A percentile compares a stretch with the other conserved stretches of the same genome.
These are phyloP conservation scores for Candida rishiriensis DNA, from an alignment of 805 yeast species.

Conservation along the genomic window DNA sequence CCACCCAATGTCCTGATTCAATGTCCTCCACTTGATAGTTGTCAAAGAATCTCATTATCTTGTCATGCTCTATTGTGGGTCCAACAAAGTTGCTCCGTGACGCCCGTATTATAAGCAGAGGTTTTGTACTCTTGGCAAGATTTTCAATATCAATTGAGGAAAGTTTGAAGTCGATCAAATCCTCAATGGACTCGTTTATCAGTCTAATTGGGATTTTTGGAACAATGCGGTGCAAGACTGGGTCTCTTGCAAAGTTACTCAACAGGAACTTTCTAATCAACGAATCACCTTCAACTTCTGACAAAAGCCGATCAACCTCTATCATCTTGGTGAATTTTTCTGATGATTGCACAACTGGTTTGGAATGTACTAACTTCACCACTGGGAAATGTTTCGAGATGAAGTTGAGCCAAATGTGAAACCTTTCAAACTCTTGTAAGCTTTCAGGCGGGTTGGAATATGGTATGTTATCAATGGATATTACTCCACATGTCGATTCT, in stretches of 20 bases:
- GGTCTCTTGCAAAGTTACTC: constrained; percentile 52
- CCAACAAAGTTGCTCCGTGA: constrained; percentile 46
- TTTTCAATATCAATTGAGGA: constrained; percentile 15
- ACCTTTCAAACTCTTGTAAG: constrained; percentile 26
- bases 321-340: constrained; percentile 32
- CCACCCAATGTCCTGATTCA: constrained; percentile 88
- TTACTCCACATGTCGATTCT: constrained; percentile 48
- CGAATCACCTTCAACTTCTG: constrained; percentile 53
- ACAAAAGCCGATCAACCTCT: constrained; percentile 59
- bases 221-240: neutral
- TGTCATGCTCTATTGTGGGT: constrained; percentile 9
- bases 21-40: constrained; percentile 62
- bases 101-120: constrained; percentile 75
- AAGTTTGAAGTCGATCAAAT: constrained; percentile 54
- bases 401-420: constrained; percentile 20
- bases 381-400: constrained; percentile 6
- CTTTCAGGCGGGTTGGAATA: constrained; percentile 41
- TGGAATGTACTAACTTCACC: neutral
- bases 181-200: constrained; percentile 55
- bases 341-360: no score
- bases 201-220: constrained; percentile 61
- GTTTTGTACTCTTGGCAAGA: constrained; percentile 53
- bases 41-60: constrained; percentile 45
- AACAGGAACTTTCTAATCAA: constrained; percentile 69
- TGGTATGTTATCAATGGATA: constrained; percentile 84